Evolutionary conservation across 495 filamentous ascomycete genomes (phyloP), one percentile per base, ranked within the genome.

Genomic region (Xanthoparmelia taractica): DNA sequence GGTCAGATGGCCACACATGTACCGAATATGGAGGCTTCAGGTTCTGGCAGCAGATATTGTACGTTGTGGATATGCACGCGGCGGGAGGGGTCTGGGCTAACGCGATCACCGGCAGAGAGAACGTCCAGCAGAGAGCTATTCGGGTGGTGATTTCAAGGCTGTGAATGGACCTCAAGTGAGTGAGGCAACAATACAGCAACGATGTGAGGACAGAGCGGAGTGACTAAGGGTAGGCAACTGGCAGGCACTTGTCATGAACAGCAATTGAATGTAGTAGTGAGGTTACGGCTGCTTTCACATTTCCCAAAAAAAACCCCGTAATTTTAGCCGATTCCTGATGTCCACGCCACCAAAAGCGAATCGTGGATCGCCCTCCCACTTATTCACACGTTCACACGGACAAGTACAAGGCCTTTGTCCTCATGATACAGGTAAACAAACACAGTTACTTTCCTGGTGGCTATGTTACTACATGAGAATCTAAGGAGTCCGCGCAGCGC

Each of bases 31-130:
- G 50, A 56, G 54, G 27, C 60, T 63, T 57, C 38, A 8, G 17
- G 31, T 43, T 54, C 36, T 55, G 37, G 31, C 10, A 29, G 31
- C 29, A 47, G 60, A 40, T 63, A 17, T 29, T 63, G 60, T 57
- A 50, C 52, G 37, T 18, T 40, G 50, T 63, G 60, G 60, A 20
- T 25, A 33, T 57, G 60, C 60, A 63, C 60, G 60, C 60, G 60
- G 60, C 57, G n/a, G 60, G 60, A 63, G 60, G 50, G 60, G 60
- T 56, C 25, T 63, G 50, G 52, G 50, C 52, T 40, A 63, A 63
- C 60, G 60, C 60, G 60, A 63, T 56, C 29, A 56, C 37, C 52
- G 38, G 55, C 18, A 41, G 52, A 55, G 60, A 33, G 52, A 34
- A 11, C 56, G 15, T 41, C 10, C 5, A 41, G 37, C 23, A 56